Conservation (phyloP, 2,329 filamentous ascomycete species). For the Aspergillus candidus region DNA sequence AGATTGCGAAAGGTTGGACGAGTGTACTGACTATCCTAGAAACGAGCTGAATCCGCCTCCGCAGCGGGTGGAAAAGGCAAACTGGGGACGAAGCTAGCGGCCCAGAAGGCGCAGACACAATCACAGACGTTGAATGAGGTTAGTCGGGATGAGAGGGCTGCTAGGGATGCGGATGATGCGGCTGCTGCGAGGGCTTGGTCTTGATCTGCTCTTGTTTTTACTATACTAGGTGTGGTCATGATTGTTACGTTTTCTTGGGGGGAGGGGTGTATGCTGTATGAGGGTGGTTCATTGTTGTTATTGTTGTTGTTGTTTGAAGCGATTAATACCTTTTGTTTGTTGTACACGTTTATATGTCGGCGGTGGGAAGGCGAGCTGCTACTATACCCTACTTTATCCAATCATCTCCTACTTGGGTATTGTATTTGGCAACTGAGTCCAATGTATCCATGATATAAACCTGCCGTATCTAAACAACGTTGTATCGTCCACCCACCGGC, state of each 20-base stretch:
- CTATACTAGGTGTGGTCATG: neutral
- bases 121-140: constrained; percentile 61
- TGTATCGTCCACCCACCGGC: constrained; percentile 76
- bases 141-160: constrained; percentile 59
- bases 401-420: neutral
- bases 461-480: constrained; percentile 56
- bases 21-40: constrained; percentile 52
- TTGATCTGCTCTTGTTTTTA: constrained; percentile 26
- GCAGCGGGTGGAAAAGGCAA: constrained; percentile 52
- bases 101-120: constrained; percentile 69
- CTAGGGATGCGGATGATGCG: constrained; percentile 62
- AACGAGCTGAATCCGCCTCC: constrained; percentile 55
- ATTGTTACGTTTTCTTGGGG: neutral
- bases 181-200: constrained; percentile 54
- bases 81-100: constrained; percentile 62
- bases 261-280: neutral
- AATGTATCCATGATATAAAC: neutral
- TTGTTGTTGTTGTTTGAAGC: neutral
- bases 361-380: neutral
- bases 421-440: constrained; percentile 7
- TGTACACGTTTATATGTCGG: no score
- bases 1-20: no score
- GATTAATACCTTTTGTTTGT: no score
- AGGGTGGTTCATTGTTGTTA: neutral
- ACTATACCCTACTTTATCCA: neutral